Conservation (phyloP, 306 rosid genomes). For the Vigna radiata region DNA sequence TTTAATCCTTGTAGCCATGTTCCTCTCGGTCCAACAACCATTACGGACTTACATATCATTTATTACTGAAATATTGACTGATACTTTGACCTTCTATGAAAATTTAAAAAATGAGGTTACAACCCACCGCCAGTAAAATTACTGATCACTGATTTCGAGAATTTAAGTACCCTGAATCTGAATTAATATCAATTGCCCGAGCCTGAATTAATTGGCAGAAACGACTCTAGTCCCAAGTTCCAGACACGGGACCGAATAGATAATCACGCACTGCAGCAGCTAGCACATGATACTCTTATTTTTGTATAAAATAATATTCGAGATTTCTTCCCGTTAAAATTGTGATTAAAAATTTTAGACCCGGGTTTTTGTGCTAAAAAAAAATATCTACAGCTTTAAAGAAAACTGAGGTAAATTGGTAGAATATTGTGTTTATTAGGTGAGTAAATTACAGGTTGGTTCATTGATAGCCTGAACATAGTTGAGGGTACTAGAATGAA, state of each 20-base stretch:
- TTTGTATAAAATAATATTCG: neutral
- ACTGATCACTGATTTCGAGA: conserved; percentile 25
- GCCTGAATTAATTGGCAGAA: neutral
- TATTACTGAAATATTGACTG: neutral
- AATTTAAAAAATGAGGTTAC: conserved; percentile 20
- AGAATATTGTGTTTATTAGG: neutral
- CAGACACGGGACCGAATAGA: neutral
- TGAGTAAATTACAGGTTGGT: neutral
- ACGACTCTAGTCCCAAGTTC: conserved; percentile 1
- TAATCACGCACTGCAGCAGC: neutral
- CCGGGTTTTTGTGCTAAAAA: neutral
- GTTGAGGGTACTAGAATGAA: conserved; percentile 17
- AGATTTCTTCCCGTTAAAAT: neutral
- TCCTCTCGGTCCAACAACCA: conserved; percentile 18
- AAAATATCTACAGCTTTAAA: neutral
- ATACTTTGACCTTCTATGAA: neutral
- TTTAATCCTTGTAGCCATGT: conserved; percentile 30
- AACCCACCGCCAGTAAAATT: neutral
- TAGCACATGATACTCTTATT: neutral
- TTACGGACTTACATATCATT: conserved; percentile 10
- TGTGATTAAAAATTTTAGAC: neutral
- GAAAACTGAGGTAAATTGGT: neutral
- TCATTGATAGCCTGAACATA: conserved; percentile 15
- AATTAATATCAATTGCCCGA: neutral
- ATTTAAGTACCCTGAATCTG: conserved; percentile 9